A percentile compares a stretch with the other conserved stretches of the same genome.
Conservation (phyloP, 768 basidiomycete genomes). For the Epithele typhae region DNA sequence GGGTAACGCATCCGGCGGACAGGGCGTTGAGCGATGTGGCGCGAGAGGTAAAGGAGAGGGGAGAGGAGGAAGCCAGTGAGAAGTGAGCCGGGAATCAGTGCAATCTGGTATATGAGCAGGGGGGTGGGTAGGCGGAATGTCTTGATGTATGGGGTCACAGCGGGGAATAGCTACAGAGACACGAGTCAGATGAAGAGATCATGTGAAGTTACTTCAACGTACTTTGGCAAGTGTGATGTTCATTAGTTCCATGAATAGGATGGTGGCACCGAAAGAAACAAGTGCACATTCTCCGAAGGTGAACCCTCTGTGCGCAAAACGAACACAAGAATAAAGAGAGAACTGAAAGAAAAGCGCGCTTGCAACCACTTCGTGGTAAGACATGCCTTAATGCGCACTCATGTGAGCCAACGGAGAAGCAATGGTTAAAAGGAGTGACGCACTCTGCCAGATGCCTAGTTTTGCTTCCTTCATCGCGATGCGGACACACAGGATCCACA, state of each 20-base stretch:
- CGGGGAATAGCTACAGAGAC: constrained; percentile 65
- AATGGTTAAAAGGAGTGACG: too few relatives aligned
- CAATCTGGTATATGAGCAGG: constrained; percentile 85
- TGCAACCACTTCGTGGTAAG: constrained; percentile 66
- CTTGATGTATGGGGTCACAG: constrained; percentile 78
- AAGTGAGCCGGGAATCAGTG: constrained; percentile 88
- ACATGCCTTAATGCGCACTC: too few relatives aligned
- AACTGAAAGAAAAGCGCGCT: constrained; percentile 86
- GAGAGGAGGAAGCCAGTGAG: constrained; percentile 94
- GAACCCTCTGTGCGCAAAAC: constrained; percentile 91
- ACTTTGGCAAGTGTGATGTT: constrained; percentile 83
- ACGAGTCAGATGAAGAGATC: background rate
- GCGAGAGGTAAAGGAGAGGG: constrained; percentile 85
- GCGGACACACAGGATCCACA: constrained; percentile 46
- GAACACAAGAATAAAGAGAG: constrained; percentile 81
- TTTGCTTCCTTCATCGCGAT: constrained; percentile 37
- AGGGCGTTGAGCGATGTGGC: constrained; percentile 87
- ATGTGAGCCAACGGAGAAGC: background rate
- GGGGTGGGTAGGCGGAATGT: constrained; percentile 93
- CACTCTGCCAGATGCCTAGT: constrained; percentile 69
- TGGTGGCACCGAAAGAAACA: constrained; percentile 85
- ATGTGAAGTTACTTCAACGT: constrained; percentile 19
- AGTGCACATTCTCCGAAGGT: constrained; percentile 92
- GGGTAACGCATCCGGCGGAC: constrained; percentile 77
- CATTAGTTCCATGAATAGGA: constrained; percentile 79